Evolutionary conservation across 2,329 filamentous ascomycete genomes (phyloP).

Genomic region (Pseudogymnoascus pannorum): DNA sequence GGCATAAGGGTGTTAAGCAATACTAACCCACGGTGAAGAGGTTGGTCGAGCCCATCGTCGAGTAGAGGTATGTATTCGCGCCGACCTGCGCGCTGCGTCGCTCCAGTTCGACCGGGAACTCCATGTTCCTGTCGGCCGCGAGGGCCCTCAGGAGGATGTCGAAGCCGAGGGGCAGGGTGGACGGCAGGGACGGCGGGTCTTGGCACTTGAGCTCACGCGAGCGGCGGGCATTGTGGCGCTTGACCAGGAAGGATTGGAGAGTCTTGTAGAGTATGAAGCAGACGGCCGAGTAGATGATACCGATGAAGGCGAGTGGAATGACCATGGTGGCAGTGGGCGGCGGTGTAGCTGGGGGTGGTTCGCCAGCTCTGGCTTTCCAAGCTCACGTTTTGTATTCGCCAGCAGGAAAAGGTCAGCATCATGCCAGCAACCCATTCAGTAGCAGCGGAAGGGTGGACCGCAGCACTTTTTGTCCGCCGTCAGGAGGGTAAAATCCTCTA

Average conservation of each 20-base stretch:
- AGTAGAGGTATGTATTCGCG: slow-evolving; percentile 22
- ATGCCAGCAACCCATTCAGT: too few species aligned
- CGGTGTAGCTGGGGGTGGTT: too few species aligned
- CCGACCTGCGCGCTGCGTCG: slow-evolving; percentile 29
- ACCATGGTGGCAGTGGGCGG: slow-evolving; percentile 7
- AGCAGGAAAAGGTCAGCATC: too few species aligned
- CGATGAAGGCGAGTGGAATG: slow-evolving; percentile 4
- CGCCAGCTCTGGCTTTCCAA: too few species aligned
- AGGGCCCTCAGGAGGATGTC: slow-evolving; percentile 22
- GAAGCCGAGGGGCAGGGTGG: slow-evolving; percentile 22
- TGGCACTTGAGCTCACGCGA: slow-evolving; percentile 24
- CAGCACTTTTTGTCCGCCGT: too few species aligned
- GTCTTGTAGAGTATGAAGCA: slow-evolving; percentile 18
- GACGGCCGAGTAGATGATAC: slow-evolving; percentile 9
- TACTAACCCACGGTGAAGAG: slow-evolving; percentile 17
- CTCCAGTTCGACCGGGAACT: slow-evolving; percentile 25
- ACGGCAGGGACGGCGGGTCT: slow-evolving; percentile 19
- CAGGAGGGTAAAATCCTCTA: too few species aligned
- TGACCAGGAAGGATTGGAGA: slow-evolving; percentile 14
- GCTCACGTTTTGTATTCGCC: too few species aligned
- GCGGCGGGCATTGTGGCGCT: slow-evolving; percentile 17
- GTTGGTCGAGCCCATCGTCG: slow-evolving; percentile 17
- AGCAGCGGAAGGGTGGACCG: too few species aligned
- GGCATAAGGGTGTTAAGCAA: too few species aligned
- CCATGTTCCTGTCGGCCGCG: slow-evolving; percentile 18